Percentiles rank a stretch among this genome's conserved stretches.
Evolutionary conservation across 768 basidiomycete species (phyloP).

Genomic region (Pilatotrama ljubarskyi): DNA sequence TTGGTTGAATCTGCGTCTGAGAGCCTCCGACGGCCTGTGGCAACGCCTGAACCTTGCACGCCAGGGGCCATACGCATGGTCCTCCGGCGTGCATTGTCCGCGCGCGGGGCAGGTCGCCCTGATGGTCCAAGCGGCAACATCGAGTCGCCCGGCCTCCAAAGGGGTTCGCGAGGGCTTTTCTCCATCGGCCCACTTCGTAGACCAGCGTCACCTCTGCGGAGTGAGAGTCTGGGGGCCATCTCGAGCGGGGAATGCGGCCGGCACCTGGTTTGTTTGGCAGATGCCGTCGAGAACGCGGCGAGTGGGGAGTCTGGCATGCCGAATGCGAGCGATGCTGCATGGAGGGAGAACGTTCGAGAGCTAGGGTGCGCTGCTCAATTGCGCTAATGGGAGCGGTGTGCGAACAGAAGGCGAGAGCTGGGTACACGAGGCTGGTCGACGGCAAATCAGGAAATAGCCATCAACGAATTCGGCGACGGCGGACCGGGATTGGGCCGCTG

Average conservation of each 20-base stretch:
- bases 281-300: not conserved
- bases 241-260: not conserved
- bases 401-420: not conserved
- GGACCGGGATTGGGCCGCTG: not conserved
- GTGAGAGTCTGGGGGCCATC: not conserved
- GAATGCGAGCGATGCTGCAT: not conserved
- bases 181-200: not conserved
- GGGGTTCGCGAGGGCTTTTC: not conserved
- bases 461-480: not conserved
- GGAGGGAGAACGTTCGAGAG: not conserved
- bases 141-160: not conserved
- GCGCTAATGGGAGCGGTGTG: not conserved
- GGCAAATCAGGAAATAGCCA: not conserved
- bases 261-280: not conserved
- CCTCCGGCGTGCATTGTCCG: slow-evolving; percentile 2
- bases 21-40: not conserved
- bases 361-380: not conserved
- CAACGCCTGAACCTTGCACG: not conserved
- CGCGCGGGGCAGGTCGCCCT: not conserved
- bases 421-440: slow-evolving; percentile 1
- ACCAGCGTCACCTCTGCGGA: no score
- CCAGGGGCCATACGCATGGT: not conserved
- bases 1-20: not conserved
- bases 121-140: not conserved
- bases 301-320: not conserved